phyloP scores from a whole-genome alignment of 208 protist species.

The Acanthamoeba triangularis region DNA sequence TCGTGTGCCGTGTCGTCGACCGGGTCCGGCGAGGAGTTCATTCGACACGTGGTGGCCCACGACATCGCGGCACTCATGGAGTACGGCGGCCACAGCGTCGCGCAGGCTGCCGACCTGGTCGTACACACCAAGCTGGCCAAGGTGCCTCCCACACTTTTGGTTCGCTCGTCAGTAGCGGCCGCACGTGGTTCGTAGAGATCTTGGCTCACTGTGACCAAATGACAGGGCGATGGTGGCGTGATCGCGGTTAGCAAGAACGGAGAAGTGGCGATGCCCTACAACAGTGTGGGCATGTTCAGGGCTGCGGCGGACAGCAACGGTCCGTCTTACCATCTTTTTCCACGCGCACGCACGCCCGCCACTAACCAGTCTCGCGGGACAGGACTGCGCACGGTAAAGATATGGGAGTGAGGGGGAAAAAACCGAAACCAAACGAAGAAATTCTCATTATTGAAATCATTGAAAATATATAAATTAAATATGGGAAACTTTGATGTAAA shows the following conservation, averaged over 20 bases:
- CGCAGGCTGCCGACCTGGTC: constrained; percentile 74
- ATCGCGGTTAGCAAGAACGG: constrained; percentile 80
- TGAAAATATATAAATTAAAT: too few relatives aligned
- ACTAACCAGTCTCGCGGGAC: background rate
- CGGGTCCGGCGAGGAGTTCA: constrained; percentile 86
- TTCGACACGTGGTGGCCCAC: constrained; percentile 73
- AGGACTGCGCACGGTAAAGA: background rate
- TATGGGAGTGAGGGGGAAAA: background rate
- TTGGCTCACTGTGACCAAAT: background rate
- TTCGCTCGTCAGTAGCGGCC: too few relatives aligned
- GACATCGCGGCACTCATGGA: constrained; percentile 79
- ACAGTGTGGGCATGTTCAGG: constrained; percentile 83
- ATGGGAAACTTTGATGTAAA: too few relatives aligned
- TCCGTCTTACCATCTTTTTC: background rate
- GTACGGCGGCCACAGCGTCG: constrained; percentile 57
- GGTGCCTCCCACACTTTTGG: background rate
- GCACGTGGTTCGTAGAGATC: background rate
- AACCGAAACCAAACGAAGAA: too few relatives aligned
- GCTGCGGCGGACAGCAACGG: constrained; percentile 48
- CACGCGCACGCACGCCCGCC: too few relatives aligned
- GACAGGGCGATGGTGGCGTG: constrained; percentile 82
- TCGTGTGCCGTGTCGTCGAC: constrained; percentile 82
- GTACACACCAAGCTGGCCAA: constrained; percentile 61
- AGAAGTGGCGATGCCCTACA: constrained; percentile 82
- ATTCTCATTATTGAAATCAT: too few relatives aligned